Evolutionary conservation across 1,284 basidiomycete genomes (phyloP).

Genomic region (Pseudozyma flocculosa): DNA sequence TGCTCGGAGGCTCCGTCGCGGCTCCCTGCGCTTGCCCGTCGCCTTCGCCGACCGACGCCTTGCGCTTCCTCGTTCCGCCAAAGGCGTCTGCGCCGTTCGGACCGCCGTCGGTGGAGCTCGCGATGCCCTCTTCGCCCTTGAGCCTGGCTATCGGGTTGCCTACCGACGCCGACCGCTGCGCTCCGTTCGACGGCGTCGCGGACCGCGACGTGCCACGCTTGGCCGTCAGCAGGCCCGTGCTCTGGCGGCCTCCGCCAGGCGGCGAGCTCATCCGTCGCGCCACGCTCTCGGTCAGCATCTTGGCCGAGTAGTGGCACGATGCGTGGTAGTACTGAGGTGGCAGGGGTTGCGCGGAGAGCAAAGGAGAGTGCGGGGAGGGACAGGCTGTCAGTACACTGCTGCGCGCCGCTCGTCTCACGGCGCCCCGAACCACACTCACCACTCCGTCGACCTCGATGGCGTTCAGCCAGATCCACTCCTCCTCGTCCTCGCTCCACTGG

Average conservation of each 20-base stretch:
- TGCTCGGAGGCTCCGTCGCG: too few species aligned
- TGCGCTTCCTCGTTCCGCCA: background rate
- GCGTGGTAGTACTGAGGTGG: conserved; percentile 48
- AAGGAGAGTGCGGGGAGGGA: background rate
- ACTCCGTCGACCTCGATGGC: conserved; percentile 75
- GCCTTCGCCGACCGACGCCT: background rate
- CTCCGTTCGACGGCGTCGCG: background rate
- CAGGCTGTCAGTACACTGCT: too few species aligned
- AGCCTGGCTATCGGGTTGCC: background rate
- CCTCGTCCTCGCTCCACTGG: conserved; percentile 92
- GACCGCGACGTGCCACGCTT: background rate
- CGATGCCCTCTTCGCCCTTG: background rate
- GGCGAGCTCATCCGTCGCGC: background rate
- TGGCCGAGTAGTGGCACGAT: conserved; percentile 55
- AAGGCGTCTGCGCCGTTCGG: background rate
- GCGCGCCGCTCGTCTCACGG: too few species aligned
- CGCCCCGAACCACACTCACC: conserved; percentile 4
- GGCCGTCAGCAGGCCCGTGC: background rate
- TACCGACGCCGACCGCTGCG: background rate
- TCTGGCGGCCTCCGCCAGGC: background rate
- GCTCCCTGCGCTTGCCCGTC: background rate
- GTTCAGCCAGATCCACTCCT: conserved; percentile 98
- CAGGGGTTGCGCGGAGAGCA: background rate
- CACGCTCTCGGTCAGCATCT: conserved; percentile 44
- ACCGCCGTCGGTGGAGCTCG: background rate